A percentile compares a stretch with the other conserved stretches of the same genome.
These are phyloP conservation scores for Cladophialophora psammophila DNA, from an alignment of 2,329 filamentous ascomycete species.

Conservation along the genomic window DNA sequence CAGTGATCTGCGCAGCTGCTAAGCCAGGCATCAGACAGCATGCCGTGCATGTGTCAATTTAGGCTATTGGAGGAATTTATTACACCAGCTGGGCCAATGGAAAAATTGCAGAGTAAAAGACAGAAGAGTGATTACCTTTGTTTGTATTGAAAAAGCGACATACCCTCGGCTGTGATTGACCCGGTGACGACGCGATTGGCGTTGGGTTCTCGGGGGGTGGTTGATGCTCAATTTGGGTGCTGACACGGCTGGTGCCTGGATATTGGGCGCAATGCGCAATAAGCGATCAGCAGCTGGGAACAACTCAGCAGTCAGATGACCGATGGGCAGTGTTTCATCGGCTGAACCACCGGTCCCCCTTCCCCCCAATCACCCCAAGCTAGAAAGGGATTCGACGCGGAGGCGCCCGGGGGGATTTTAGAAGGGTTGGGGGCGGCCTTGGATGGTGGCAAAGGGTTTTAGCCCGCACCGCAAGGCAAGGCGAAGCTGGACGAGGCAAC, in stretches of 20 bases:
- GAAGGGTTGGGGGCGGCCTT: conserved; percentile 8
- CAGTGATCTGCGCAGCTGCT: conserved; percentile 9
- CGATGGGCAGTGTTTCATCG: conserved; percentile 26
- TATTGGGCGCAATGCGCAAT: conserved; percentile 21
- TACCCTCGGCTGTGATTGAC: conserved; percentile 27
- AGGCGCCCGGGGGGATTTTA: conserved; percentile 19
- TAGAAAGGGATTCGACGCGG: conserved; percentile 24
- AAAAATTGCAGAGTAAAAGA: conserved; percentile 32
- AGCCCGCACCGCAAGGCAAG: conserved; percentile 7
- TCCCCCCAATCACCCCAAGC: conserved; percentile 7
- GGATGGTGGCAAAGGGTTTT: conserved; percentile 7
- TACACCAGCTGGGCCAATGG: conserved; percentile 20
- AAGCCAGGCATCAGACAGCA: conserved; percentile 20
- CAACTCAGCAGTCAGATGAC: conserved; percentile 33
- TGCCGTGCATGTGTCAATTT: conserved; percentile 7
- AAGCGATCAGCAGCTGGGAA: conserved; percentile 25
- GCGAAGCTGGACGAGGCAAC: conserved; percentile 19
- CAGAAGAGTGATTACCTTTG: conserved; percentile 31
- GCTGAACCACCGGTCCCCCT: conserved; percentile 18
- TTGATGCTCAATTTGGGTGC: conserved; percentile 19
- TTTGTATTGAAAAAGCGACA: conserved; percentile 37
- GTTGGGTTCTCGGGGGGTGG: conserved; percentile 12
- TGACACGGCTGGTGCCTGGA: conserved; percentile 25
- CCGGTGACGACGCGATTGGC: conserved; percentile 14
- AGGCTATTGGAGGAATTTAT: conserved; percentile 19